phyloP scores from a whole-genome alignment of 176 grass and related monocot genomes.

The Cenchrus purpureus region DNA sequence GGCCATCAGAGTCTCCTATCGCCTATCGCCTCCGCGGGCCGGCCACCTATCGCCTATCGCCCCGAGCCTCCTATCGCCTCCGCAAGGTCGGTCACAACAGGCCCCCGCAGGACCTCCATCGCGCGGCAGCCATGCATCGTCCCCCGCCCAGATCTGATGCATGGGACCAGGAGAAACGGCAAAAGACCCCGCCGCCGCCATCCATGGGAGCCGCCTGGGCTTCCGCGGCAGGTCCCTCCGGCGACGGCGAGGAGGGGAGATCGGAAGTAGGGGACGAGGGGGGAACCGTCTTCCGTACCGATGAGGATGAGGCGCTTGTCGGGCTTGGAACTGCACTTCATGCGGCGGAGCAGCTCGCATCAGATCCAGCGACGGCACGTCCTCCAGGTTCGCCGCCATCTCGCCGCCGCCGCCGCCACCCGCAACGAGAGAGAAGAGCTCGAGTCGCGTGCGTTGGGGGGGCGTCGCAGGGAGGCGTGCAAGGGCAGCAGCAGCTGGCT shows the following conservation, averaged over 20 bases:
- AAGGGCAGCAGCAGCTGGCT: background rate
- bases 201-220: too few species aligned
- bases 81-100: too few species aligned
- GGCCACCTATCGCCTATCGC: too few species aligned
- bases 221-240: too few species aligned
- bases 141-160: too few species aligned
- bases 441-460: background rate
- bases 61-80: too few species aligned
- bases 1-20: too few species aligned
- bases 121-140: too few species aligned
- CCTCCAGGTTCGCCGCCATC: constrained; percentile 79
- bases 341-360: constrained; percentile 94
- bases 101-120: too few species aligned
- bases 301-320: constrained; percentile 97
- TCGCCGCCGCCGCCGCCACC: background rate
- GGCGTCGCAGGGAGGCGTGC: background rate
- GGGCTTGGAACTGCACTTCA: constrained; percentile 92
- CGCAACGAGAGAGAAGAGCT: background rate
- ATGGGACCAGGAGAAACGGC: too few species aligned
- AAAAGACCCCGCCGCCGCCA: too few species aligned
- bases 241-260: background rate
- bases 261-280: background rate
- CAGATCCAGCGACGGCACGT: constrained; percentile 88
- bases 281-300: constrained; percentile 33
- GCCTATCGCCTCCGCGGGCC: too few species aligned